Conservation (phyloP, 2,329 filamentous ascomycete species). For the Chalaropsis thielavioides region DNA sequence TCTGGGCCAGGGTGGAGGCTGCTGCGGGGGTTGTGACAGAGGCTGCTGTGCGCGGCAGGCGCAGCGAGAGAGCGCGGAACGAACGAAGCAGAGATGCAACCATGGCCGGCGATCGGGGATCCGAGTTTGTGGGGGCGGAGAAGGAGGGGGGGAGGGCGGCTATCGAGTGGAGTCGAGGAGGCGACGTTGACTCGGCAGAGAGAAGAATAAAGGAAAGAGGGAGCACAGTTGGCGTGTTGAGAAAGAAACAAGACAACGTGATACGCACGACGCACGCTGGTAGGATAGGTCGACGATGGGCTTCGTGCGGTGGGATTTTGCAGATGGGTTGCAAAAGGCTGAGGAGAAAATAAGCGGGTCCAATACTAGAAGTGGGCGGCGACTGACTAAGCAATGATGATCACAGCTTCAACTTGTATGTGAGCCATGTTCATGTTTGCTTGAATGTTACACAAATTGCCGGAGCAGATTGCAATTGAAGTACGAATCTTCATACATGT, state of each 20-base stretch:
- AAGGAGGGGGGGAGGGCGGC: neutral
- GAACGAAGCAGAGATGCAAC: conserved; percentile 20
- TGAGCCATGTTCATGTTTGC: no score
- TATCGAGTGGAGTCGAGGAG: neutral
- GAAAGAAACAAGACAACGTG: neutral
- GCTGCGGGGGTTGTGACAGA: neutral
- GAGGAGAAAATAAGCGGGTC: conserved; percentile 11
- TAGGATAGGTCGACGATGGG: neutral
- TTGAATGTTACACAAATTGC: no score
- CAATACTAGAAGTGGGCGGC: neutral
- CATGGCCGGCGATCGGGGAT: conserved; percentile 1
- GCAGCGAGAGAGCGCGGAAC: conserved; percentile 20
- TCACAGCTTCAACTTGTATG: neutral
- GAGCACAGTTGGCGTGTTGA: neutral
- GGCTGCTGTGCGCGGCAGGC: conserved; percentile 14
- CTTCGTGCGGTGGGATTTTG: neutral
- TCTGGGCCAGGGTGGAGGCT: neutral
- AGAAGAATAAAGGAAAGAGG: neutral
- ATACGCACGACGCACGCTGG: neutral
- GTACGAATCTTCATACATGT: neutral
- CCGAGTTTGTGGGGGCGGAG: neutral
- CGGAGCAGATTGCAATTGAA: neutral
- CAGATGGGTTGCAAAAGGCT: neutral
- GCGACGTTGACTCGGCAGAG: neutral
- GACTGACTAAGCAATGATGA: neutral